Evolutionary conservation across 306 rosid genomes (phyloP).

Genomic region (Sesbania bispinosa): DNA sequence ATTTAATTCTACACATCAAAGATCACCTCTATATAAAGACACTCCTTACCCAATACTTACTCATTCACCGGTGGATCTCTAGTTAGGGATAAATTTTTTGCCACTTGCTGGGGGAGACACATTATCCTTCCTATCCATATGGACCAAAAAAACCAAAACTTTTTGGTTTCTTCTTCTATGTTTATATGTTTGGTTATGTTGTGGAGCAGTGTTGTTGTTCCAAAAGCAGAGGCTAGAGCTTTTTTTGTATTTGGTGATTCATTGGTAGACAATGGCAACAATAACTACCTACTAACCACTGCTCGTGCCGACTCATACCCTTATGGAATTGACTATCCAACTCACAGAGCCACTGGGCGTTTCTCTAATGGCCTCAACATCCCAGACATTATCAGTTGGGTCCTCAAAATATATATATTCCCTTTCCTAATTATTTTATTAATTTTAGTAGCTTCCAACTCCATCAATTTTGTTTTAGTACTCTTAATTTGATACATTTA

Average conservation of each 20-base stretch:
- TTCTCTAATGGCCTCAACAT: constrained; percentile 82
- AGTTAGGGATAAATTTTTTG: not conserved
- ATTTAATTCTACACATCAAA: constrained; percentile 28
- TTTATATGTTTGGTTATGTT: not conserved
- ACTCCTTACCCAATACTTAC: not conserved
- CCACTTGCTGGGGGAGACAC: not conserved
- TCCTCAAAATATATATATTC: not conserved
- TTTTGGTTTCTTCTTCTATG: not conserved
- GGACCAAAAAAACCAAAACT: constrained; percentile 13
- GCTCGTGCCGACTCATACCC: constrained; percentile 87
- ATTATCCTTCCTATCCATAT: not conserved
- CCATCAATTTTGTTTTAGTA: not conserved
- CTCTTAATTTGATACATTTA: not conserved
- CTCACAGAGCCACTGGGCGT: constrained; percentile 67
- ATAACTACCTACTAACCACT: constrained; percentile 69
- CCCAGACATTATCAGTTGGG: constrained; percentile 61
- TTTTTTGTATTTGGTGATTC: constrained; percentile 94
- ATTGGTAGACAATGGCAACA: constrained; percentile 86
- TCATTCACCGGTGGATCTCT: not conserved
- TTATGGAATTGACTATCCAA: constrained; percentile 81
- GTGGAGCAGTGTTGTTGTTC: constrained; percentile 6
- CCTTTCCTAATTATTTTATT: not conserved
- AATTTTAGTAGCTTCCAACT: not conserved
- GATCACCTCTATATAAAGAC: constrained; percentile 31
- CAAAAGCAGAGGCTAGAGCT: constrained; percentile 40